phyloP scores from a whole-genome alignment of 495 filamentous ascomycete species.

The Aspergillus affinis region DNA sequence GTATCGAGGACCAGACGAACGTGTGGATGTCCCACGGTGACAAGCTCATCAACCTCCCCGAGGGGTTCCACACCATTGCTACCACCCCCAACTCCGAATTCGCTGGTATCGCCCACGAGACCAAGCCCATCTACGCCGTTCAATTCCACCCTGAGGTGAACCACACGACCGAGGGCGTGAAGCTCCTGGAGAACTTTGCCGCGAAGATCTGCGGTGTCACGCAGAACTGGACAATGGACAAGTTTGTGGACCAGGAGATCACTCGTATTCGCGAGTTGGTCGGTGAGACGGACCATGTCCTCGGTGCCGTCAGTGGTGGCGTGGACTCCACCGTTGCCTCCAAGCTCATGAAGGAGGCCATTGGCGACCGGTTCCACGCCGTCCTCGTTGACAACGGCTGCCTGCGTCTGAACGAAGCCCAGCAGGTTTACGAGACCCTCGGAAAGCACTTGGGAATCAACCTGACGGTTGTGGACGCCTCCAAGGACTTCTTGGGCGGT shows the following conservation, averaged over 20 bases:
- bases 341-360: slow-evolving; percentile 78
- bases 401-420: slow-evolving; percentile 83
- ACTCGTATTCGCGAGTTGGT: slow-evolving; percentile 72
- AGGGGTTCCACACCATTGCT: slow-evolving; percentile 69
- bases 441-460: slow-evolving; percentile 81
- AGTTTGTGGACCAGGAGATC: slow-evolving; percentile 79
- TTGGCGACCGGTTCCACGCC: slow-evolving; percentile 85
- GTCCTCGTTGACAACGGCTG: slow-evolving; percentile 87
- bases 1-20: slow-evolving; percentile 62
- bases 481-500: slow-evolving; percentile 67
- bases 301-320: slow-evolving; percentile 84
- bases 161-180: slow-evolving; percentile 58
- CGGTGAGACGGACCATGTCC: slow-evolving; percentile 75
- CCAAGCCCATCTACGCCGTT: slow-evolving; percentile 61
- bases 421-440: slow-evolving; percentile 74
- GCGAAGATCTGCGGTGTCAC: slow-evolving; percentile 72
- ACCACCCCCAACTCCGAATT: slow-evolving; percentile 72
- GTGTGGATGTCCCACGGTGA: slow-evolving; percentile 90
- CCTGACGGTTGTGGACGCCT: slow-evolving; percentile 82
- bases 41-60: slow-evolving; percentile 72
- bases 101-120: slow-evolving; percentile 76
- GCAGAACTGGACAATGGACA: slow-evolving; percentile 79
- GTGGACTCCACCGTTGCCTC: slow-evolving; percentile 91
- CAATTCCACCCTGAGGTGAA: slow-evolving; percentile 86
- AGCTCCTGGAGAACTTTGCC: slow-evolving; percentile 76